Base-by-base conservation (phyloP, 2,329 filamentous ascomycete species). In the Xylaria digitata region DNA sequence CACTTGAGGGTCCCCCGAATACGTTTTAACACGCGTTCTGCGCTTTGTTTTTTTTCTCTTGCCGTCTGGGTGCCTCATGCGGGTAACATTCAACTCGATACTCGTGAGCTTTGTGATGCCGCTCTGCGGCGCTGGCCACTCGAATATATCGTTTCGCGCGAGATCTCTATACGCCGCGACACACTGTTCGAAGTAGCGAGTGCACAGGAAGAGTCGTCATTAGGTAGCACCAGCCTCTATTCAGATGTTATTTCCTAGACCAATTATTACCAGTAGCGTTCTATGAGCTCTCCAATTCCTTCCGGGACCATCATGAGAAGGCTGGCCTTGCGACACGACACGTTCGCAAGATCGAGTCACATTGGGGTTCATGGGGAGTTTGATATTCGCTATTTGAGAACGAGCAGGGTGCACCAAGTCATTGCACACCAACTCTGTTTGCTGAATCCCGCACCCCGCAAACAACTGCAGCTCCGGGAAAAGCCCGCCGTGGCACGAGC, bases 401-500 rank as follows among this genome's bases (percentile, higher is more conserved):
- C 34, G 17, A 43, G 43, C 21, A 53, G 48, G 21, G 42, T 60
- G 46, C 49, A 48, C 37, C 42, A 37, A 46, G 26, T 54, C 43
- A 23, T 49, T 42, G 37, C 49, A 42, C 43, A 30, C 2, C n/a
- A 53, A 65, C 40, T 61, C 30, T 53, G 54, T 54, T 63, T 66
- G 63, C 37, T 42, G 19, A 55, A 52, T 40, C 11, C 32, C 13
- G 53, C 49, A 43, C 45, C n/a, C 40, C 53, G 40, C 63, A 66
- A 66, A 48, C 53, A 49, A 48, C 26, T 3, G 26, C 23, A 30
- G 52, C 42, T 13, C 32, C 52, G 46, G 48, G 21, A 63, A 21
- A 23, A 56, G 45, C 34, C 26, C 19, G 13, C 2, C 23, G 23
- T 8, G 34, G 45, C 32, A 56, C 52, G 7, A 46, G n/a, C 11